phyloP scores from a whole-genome alignment of 345 rosid species.

The Salix exigua region DNA sequence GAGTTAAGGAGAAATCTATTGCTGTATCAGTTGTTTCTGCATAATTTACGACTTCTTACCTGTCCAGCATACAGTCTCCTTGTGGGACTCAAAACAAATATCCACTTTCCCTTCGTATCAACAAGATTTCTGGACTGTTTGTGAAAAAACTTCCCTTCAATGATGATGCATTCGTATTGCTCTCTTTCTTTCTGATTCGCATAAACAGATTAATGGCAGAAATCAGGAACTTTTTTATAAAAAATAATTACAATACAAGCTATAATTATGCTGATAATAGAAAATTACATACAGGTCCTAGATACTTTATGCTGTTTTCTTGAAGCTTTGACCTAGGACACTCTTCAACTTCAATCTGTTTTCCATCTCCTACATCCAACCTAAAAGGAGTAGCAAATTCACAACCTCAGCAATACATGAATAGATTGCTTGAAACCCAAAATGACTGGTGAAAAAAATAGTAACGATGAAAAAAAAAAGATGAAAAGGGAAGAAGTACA shows the following conservation, averaged over 20 bases:
- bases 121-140: constrained; percentile 47
- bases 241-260: no score
- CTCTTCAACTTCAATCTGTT: constrained; percentile 57
- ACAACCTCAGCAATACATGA: not conserved
- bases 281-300: constrained; percentile 72
- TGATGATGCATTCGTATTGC: constrained; percentile 58
- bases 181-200: constrained; percentile 80
- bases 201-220: not conserved
- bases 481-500: not conserved
- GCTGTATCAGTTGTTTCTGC: not conserved
- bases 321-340: constrained; percentile 70
- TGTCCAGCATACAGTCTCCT: constrained; percentile 67
- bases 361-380: constrained; percentile 90
- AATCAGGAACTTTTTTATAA: not conserved
- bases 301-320: constrained; percentile 77
- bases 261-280: not conserved
- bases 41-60: constrained; percentile 35
- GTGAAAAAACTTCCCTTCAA: constrained; percentile 61
- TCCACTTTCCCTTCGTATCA: constrained; percentile 67
- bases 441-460: no score
- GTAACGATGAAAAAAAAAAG: no score
- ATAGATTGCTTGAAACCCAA: no score
- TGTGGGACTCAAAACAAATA: constrained; percentile 81
- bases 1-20: not conserved
- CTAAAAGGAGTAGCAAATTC: constrained; percentile 27